Evolutionary conservation across 768 basidiomycete species (phyloP).

Genomic region (Tricholoma matsutake): DNA sequence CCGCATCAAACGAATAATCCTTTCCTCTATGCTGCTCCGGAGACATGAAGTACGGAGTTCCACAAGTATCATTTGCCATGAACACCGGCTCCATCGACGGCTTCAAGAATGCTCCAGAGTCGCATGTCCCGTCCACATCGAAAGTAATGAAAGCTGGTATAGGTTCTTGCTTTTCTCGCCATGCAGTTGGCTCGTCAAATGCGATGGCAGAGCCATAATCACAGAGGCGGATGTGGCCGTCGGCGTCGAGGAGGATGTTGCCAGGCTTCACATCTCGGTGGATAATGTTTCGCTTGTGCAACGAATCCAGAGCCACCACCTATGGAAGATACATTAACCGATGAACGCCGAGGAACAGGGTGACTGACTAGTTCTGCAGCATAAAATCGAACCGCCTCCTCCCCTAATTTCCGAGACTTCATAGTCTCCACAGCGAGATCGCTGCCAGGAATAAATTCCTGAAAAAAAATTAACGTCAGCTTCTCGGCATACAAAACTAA

Average conservation of each 20-base stretch:
- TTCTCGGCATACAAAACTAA: neutral
- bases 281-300: constrained; percentile 2
- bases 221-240: constrained; percentile 1
- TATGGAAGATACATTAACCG: neutral
- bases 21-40: constrained; percentile 3
- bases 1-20: constrained; percentile 4
- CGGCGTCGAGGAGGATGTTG: constrained; percentile 3
- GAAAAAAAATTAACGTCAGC: constrained; percentile 42
- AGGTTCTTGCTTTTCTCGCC: neutral
- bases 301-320: neutral
- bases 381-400: neutral
- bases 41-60: constrained; percentile 5
- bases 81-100: neutral
- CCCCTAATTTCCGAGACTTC: neutral
- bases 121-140: constrained; percentile 1
- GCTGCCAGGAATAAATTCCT: constrained; percentile 56
- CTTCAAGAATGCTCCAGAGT: constrained; percentile 3
- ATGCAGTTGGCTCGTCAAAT: neutral
- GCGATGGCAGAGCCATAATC: constrained; percentile 3
- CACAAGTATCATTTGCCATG: neutral
- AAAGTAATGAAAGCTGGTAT: neutral
- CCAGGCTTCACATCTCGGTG: constrained; percentile 4
- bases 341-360: neutral
- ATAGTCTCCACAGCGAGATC: constrained; percentile 19
- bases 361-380: constrained; percentile 2